phyloP scores from a whole-genome alignment of 352 stramenopile genomes.

The Phytopythium litorale region DNA sequence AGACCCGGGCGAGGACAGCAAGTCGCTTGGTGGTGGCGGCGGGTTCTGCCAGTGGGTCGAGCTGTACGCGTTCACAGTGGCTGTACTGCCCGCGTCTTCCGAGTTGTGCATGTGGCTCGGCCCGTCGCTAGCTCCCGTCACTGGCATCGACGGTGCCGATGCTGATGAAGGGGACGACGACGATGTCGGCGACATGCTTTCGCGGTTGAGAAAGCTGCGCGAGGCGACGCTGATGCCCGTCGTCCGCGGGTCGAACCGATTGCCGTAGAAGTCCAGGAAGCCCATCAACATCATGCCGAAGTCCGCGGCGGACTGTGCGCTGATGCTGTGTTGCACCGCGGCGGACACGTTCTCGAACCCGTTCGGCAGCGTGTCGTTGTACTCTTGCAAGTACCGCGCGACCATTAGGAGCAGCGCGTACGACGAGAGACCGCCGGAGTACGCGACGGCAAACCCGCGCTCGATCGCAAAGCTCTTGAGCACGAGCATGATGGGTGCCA shows the following conservation, averaged over 20 bases:
- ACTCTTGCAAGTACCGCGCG: constrained; percentile 90
- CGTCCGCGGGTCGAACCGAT: constrained; percentile 88
- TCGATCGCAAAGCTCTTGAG: constrained; percentile 95
- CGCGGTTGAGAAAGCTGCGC: constrained; percentile 78
- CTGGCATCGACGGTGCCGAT: neutral
- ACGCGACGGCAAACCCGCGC: constrained; percentile 91
- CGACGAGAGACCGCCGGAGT: constrained; percentile 95
- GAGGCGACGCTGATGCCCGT: constrained; percentile 89
- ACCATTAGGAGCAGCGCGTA: constrained; percentile 96
- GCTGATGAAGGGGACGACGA: constrained; percentile 6
- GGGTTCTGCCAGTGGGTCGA: constrained; percentile 64
- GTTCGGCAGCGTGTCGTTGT: constrained; percentile 62
- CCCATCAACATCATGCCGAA: constrained; percentile 95
- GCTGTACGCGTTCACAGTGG: constrained; percentile 32
- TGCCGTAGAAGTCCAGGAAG: constrained; percentile 98
- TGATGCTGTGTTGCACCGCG: constrained; percentile 54
- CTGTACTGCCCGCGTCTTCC: neutral
- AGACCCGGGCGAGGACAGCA: constrained; percentile 54
- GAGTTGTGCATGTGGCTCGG: neutral
- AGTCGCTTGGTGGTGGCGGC: constrained; percentile 43
- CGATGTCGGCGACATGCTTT: constrained; percentile 29
- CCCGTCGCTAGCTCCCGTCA: neutral
- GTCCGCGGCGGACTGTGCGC: constrained; percentile 74
- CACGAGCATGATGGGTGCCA: constrained; percentile 95
- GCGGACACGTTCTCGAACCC: constrained; percentile 61